Evolutionary conservation across 2,329 filamentous ascomycete species (phyloP), one percentile per base, ranked within the genome.

Genomic region (Pyrenophora tritici-repentis): DNA sequence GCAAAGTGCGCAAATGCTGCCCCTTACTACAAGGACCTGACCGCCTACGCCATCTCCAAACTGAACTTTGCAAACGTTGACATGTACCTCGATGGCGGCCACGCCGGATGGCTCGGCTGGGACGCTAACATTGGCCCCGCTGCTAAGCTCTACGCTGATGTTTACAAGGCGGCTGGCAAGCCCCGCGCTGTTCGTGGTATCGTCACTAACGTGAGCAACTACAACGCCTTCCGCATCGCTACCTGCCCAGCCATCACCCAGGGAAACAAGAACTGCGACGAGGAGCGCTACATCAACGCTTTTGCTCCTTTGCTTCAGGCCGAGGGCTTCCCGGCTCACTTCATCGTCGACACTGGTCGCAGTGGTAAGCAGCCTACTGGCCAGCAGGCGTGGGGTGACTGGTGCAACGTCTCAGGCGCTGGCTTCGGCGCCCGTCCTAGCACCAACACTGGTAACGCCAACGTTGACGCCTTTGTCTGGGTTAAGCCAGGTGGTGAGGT

Each of bases 381-480:
- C 3, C 81, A 83, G 66, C 71, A 75, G 49, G 70, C 70, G 22
- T 86, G 84, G 83, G 85, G 85, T 35, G 79, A 88, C 67, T 88
- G 86, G 86, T 88, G 86, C 76, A 88, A 87, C 65, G 78, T 86
- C 53, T 79, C 76, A 40, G 82, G 80, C 26, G 82, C 84, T 50
- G 86, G 86, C 6, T 88, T 87, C 55, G 86, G 86, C 53, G 72
- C 73, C n/a, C 80, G 84, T n/a, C 85, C 85, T 1, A 82, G 81
- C 3, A 78, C 83, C n/a, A 76, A 83, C 65, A 88, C 86, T 7
- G 83, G 82, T 12, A 79, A 84, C 56, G 66, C 73, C 1, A 75
- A 86, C 14, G 76, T 81, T 29, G 86, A 89, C 68, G 84, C 86
- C 34, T 86, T 88, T 58, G 86, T 88, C 50, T 88, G 86, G 86